These are phyloP conservation scores for Hyaloperonospora brassicae DNA, from an alignment of 352 stramenopile genomes.

Conservation along the genomic window DNA sequence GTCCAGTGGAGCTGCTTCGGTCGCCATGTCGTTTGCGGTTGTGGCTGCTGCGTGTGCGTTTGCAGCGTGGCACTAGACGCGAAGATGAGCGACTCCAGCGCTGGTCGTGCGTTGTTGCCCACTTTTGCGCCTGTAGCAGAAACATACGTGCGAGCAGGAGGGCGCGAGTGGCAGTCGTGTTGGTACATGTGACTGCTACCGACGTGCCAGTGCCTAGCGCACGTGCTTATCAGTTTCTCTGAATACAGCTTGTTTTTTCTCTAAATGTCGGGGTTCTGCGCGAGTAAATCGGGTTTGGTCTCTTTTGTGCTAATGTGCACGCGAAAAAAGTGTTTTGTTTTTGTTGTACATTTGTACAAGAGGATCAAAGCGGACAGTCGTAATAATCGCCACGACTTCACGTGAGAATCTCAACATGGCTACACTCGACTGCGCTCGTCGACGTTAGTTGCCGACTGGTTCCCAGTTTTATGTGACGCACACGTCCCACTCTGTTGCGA, in stretches of 20 bases:
- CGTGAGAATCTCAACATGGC: background rate
- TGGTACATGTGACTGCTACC: background rate
- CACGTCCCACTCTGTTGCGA: too few species aligned
- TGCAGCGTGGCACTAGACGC: conserved; percentile 37
- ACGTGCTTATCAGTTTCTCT: conserved; percentile 14
- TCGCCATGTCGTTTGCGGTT: conserved; percentile 25
- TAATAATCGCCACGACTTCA: too few species aligned
- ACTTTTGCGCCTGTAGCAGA: too few species aligned
- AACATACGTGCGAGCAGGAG: conserved; percentile 8
- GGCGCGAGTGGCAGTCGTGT: background rate
- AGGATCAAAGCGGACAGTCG: too few species aligned
- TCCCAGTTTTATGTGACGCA: too few species aligned
- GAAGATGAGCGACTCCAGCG: conserved; percentile 1
- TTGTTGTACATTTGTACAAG: too few species aligned
- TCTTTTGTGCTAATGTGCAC: too few species aligned
- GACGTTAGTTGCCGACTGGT: too few species aligned
- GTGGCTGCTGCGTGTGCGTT: conserved; percentile 26
- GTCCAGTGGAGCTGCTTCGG: conserved; percentile 20
- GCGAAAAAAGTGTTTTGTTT: too few species aligned
- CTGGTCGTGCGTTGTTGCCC: background rate
- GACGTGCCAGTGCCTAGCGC: conserved; percentile 8
- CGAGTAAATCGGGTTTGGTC: too few species aligned
- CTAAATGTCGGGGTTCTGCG: background rate
- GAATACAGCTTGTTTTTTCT: conserved; percentile 29
- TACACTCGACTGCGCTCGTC: too few species aligned